Evolutionary conservation across 2,329 filamentous ascomycete species (phyloP), one percentile per base, ranked within the genome.

Genomic region (Pseudocercospora musae): DNA sequence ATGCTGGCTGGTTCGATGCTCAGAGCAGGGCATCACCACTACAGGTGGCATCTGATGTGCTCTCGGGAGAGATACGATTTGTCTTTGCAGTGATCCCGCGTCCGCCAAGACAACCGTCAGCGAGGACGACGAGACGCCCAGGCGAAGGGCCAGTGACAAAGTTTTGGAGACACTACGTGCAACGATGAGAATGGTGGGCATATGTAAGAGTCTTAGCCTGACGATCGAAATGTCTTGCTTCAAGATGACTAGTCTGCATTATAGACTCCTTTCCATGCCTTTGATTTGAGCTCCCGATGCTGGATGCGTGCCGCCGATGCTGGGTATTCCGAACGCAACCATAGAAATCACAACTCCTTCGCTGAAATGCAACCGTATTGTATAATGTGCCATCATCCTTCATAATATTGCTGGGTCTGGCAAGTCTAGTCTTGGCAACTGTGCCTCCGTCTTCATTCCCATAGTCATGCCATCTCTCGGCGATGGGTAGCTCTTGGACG

Each of bases 391-490:
- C 27, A n/a, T 37, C n/a, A 18, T 48, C 55, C 33, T 15, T 46
- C 21, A 31, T 60, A 60, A n/a, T 23, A 63, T 56, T 23, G 62
- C 62, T 25, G 62, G 58, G 53, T 60, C 62, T 25, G 62, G 62
- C 6, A 63, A 48, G 10, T 63, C 58, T 15, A 63, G 54, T 25
- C 37, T 53, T 20, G 62, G 58, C 23, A 68, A 33, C 55, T 66
- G 59, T 21, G 62, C 44, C 54, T 69, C 67, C 48, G 59, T 67
- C 50, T 68, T 70, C 61, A 70, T 67, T 33, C 70, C 70, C 63
- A 71, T 69, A 7, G 68, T 70, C 63, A 72, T 71, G 25, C 69
- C 69, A 50, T 70, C 68, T 60, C 68, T 50, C 15, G 67, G 65
- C 20, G 63, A 60, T 23, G 68, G 65, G 42, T 63, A 65, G 27